phyloP scores from a whole-genome alignment of 495 filamentous ascomycete species.

The Xylaria castorea region DNA sequence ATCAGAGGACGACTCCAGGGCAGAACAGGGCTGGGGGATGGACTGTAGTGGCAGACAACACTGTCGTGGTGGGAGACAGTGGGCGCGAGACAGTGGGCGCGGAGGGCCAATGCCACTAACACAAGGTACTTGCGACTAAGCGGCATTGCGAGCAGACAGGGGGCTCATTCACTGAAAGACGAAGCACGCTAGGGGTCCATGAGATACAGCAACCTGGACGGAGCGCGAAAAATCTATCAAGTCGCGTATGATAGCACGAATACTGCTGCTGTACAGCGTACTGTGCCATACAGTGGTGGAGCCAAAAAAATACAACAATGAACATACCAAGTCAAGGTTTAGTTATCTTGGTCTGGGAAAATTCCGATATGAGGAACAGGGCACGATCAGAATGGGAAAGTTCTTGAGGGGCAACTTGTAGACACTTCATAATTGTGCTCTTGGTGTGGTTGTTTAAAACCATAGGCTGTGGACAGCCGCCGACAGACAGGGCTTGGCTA shows the following conservation, averaged over 20 bases:
- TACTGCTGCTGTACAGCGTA: background rate
- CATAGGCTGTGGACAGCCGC: slow-evolving; percentile 14
- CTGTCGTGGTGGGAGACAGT: background rate
- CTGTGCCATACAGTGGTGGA: slow-evolving; percentile 16
- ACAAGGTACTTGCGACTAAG: background rate
- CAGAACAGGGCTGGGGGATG: slow-evolving; percentile 3
- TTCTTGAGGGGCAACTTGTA: slow-evolving; percentile 14
- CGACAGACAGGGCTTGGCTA: slow-evolving; percentile 26
- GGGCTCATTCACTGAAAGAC: slow-evolving; percentile 15
- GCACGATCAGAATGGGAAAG: slow-evolving; percentile 3
- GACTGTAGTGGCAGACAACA: background rate
- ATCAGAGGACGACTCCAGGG: slow-evolving; percentile 10
- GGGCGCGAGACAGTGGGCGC: background rate
- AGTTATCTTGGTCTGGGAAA: slow-evolving; percentile 12
- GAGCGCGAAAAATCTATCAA: slow-evolving; percentile 24
- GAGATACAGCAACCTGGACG: background rate
- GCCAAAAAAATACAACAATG: slow-evolving; percentile 14
- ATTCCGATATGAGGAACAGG: background rate
- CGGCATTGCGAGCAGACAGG: slow-evolving; percentile 1
- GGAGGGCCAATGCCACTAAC: slow-evolving; percentile 13
- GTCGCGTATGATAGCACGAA: slow-evolving; percentile 22
- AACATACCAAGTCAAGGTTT: slow-evolving; percentile 9
- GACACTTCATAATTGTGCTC: slow-evolving; percentile 8
- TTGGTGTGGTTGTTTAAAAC: slow-evolving; percentile 1
- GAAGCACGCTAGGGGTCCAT: slow-evolving; percentile 10